phyloP scores from a whole-genome alignment of 2,329 filamentous ascomycete species.

The Hymenoscyphus repandus region DNA sequence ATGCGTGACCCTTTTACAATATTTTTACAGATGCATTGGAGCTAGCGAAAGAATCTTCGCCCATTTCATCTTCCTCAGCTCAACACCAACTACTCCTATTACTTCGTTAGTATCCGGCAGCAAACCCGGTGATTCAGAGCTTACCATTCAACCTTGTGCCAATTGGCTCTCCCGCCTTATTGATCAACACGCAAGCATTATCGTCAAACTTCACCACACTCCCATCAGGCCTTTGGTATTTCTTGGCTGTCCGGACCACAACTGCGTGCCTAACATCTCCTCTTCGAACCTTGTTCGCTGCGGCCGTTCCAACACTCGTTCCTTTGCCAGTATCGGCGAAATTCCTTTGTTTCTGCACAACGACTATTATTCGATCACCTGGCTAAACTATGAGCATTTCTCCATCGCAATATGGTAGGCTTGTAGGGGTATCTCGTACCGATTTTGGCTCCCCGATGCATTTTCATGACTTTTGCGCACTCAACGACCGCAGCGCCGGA shows the following conservation, averaged over 20 bases:
- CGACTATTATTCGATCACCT: slow-evolving; percentile 96
- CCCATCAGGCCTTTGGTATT: slow-evolving; percentile 81
- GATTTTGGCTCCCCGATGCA: slow-evolving; percentile 82
- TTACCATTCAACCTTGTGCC: slow-evolving; percentile 81
- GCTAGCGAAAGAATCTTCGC: slow-evolving; percentile 97
- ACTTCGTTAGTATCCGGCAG: slow-evolving; percentile 5
- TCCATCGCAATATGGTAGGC: not conserved
- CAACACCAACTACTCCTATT: slow-evolving; percentile 77
- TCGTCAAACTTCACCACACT: slow-evolving; percentile 92
- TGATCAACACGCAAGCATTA: slow-evolving; percentile 95
- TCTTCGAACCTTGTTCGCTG: slow-evolving; percentile 88
- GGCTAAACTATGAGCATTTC: slow-evolving; percentile 7
- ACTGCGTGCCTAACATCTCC: slow-evolving; percentile 96
- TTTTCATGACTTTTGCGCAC: slow-evolving; percentile 87
- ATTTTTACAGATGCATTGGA: slow-evolving; percentile 64
- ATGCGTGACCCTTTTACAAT: slow-evolving; percentile 13
- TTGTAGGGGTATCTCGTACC: slow-evolving; percentile 49
- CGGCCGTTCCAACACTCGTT: slow-evolving; percentile 64
- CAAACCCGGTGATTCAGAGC: slow-evolving; percentile 20
- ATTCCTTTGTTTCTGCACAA: slow-evolving; percentile 91
- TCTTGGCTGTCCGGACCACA: slow-evolving; percentile 85
- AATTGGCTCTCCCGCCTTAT: slow-evolving; percentile 93
- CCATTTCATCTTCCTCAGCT: slow-evolving; percentile 91
- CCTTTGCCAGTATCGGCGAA: slow-evolving; percentile 69
- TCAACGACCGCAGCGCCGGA: slow-evolving; percentile 96